Conservation (phyloP, 495 filamentous ascomycete species). For the Choiromyces venosus region DNA sequence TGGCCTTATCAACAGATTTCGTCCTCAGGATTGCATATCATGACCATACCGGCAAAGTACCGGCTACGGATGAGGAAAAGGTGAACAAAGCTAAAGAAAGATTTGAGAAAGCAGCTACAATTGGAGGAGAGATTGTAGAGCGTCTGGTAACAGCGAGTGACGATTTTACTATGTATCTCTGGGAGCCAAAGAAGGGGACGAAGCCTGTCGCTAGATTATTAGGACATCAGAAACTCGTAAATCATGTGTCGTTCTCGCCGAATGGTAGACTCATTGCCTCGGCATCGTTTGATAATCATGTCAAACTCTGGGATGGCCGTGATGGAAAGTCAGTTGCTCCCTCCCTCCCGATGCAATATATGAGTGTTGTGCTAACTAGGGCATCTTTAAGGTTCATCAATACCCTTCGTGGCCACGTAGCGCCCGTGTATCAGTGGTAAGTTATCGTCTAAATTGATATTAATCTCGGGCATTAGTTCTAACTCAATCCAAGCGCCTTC, state of each 20-base stretch:
- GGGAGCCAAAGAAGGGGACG: constrained; percentile 72
- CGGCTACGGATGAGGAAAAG: constrained; percentile 63
- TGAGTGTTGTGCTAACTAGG: background rate
- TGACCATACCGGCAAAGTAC: constrained; percentile 71
- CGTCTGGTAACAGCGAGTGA: constrained; percentile 85
- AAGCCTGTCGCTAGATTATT: constrained; percentile 83
- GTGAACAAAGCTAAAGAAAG: constrained; percentile 68
- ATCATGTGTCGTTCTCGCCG: constrained; percentile 89
- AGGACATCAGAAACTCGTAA: constrained; percentile 94
- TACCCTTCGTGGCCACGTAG: constrained; percentile 86
- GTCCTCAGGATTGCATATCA: constrained; percentile 82
- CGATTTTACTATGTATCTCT: constrained; percentile 95
- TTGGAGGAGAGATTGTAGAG: constrained; percentile 73
- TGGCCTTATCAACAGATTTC: constrained; percentile 88
- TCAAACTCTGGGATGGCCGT: constrained; percentile 79
- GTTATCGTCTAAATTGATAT: background rate
- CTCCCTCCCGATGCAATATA: background rate
- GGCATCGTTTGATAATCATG: constrained; percentile 84
- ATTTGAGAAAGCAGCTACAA: constrained; percentile 81
- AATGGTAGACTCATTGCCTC: constrained; percentile 82
- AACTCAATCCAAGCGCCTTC: constrained; percentile 52
- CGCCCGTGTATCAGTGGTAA: constrained; percentile 75
- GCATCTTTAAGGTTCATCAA: constrained; percentile 60
- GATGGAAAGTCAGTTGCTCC: constrained; percentile 50
- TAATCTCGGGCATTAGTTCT: background rate